phyloP scores from a whole-genome alignment of 495 filamentous ascomycete species.

The Penicillium goetzii region DNA sequence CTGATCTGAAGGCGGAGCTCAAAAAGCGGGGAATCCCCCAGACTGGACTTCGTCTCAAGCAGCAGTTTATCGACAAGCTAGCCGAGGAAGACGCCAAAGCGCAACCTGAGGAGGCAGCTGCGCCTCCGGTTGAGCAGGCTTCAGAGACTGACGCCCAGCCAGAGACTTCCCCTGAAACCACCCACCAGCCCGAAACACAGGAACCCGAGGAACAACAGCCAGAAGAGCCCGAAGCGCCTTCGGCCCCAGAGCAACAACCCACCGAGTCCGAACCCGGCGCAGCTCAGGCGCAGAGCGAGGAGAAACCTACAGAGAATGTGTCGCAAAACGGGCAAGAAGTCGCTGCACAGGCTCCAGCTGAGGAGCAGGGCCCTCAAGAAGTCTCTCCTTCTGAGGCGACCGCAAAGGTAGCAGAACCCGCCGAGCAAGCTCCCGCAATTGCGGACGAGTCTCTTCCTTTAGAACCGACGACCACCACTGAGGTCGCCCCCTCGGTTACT shows the following conservation, averaged over 20 bases:
- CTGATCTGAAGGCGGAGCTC: constrained; percentile 57
- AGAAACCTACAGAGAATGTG: constrained; percentile 9
- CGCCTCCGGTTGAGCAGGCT: constrained; percentile 13
- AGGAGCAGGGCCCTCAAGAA: neutral
- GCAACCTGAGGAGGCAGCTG: constrained; percentile 18
- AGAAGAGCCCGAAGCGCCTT: constrained; percentile 21
- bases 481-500: constrained; percentile 20
- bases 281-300: constrained; percentile 5
- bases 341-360: neutral
- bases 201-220: constrained; percentile 21
- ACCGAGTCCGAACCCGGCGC: neutral
- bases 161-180: constrained; percentile 15
- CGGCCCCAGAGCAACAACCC: constrained; percentile 14
- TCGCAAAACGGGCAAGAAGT: neutral
- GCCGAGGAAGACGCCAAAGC: constrained; percentile 46
- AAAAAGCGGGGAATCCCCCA: constrained; percentile 55
- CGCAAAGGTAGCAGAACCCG: constrained; percentile 20
- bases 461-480: constrained; percentile 21
- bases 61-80: constrained; percentile 52
- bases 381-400: neutral
- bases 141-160: constrained; percentile 22
- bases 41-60: constrained; percentile 55
- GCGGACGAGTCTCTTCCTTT: constrained; percentile 16
- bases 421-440: constrained; percentile 32
- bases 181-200: constrained; percentile 18